phyloP scores from a whole-genome alignment of 2,329 filamentous ascomycete species.

The Trichoderma sp. region DNA sequence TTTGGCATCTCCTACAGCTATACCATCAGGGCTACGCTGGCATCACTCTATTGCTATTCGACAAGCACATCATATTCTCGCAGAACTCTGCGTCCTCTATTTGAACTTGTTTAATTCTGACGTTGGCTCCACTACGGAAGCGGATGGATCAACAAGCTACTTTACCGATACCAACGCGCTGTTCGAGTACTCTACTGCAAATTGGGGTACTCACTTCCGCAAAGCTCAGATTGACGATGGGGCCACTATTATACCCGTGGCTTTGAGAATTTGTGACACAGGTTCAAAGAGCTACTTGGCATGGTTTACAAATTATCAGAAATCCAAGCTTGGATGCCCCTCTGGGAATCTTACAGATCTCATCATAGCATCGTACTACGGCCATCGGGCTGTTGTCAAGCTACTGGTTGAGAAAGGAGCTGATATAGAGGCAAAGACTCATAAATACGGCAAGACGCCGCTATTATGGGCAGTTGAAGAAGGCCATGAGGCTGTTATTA shows the following conservation, averaged over 20 bases:
- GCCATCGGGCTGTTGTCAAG: neutral
- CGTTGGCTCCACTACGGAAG: fast-evolving
- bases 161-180: neutral
- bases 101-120: neutral
- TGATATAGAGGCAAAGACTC: fast-evolving
- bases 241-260: fast-evolving
- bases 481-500: fast-evolving
- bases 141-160: fast-evolving
- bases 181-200: too few relatives aligned
- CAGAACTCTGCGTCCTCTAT: neutral
- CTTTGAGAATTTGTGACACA: neutral
- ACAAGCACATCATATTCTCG: neutral
- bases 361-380: neutral
- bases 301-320: too few relatives aligned
- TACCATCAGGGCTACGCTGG: neutral
- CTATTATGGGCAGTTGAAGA: neutral
- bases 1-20: neutral
- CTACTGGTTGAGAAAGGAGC: neutral
- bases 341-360: neutral
- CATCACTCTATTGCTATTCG: neutral
- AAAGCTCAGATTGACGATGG: fast-evolving
- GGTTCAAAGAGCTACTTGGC: neutral
- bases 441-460: neutral
- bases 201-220: neutral
- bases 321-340: too few relatives aligned